Percentiles rank a stretch among this genome's conserved stretches.
Conservation (phyloP, 805 yeast species). For the Zygoascus biomembranicola region DNA sequence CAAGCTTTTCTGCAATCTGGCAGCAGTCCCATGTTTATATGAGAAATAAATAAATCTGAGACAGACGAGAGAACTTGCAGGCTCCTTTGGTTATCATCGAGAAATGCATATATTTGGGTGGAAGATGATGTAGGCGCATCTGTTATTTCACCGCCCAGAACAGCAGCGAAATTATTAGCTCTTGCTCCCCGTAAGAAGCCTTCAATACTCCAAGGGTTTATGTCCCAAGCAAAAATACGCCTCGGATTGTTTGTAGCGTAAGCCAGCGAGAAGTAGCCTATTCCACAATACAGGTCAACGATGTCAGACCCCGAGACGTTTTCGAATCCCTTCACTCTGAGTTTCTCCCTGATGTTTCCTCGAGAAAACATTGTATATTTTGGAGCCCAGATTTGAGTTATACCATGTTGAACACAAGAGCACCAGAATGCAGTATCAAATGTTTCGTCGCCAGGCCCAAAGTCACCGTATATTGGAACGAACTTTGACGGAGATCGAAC, state of each 20-base stretch:
- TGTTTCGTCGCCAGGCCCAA: conserved; percentile 33
- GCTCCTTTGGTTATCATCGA: conserved; percentile 55
- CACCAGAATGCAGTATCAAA: conserved; percentile 64
- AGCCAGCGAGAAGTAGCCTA: conserved; percentile 73
- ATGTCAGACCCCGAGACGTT: conserved; percentile 35
- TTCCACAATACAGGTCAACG: conserved; percentile 73
- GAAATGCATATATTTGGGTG: conserved; percentile 42
- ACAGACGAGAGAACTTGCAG: conserved; percentile 26
- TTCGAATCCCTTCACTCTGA: conserved; percentile 37
- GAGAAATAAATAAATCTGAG: conserved; percentile 32
- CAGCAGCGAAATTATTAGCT: conserved; percentile 35
- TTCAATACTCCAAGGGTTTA: conserved; percentile 76
- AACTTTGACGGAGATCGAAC: conserved; percentile 61
- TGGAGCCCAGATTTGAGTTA: conserved; percentile 79
- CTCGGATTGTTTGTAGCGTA: conserved; percentile 50
- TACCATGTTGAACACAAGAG: conserved; percentile 58
- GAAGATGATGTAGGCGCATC: conserved; percentile 22
- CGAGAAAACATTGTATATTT: conserved; percentile 78
- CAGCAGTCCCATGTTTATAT: conserved; percentile 70
- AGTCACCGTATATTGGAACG: conserved; percentile 54
- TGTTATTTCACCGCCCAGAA: conserved; percentile 29
- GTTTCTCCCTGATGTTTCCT: conserved; percentile 78
- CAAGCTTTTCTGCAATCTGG: conserved; percentile 64
- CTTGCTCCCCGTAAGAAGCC: conserved; percentile 54
- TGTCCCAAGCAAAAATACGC: conserved; percentile 65